phyloP scores from a whole-genome alignment of 2,329 filamentous ascomycete species.

The Shiraia bambusicola region DNA sequence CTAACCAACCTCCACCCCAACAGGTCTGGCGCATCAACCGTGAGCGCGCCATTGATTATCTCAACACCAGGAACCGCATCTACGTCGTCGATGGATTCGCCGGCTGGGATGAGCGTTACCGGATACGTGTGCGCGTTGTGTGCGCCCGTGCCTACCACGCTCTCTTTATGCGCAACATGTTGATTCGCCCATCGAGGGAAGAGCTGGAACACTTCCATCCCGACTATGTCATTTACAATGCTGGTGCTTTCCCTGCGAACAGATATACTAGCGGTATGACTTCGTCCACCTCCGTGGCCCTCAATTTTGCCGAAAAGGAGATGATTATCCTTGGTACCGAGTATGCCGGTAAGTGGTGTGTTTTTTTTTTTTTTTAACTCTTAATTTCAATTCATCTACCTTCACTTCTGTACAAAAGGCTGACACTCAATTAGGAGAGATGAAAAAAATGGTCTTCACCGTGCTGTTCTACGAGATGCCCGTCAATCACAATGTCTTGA shows the following conservation, averaged over 20 bases:
- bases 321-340: slow-evolving; percentile 99
- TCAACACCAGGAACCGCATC: slow-evolving; percentile 98
- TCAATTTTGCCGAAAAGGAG: slow-evolving; percentile 99
- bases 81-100: slow-evolving; percentile 97
- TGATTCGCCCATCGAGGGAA: slow-evolving; percentile 87
- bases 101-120: slow-evolving; percentile 98
- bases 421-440: no score
- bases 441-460: slow-evolving; percentile 99
- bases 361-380: slow-evolving; percentile 3
- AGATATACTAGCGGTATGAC: slow-evolving; percentile 98
- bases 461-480: slow-evolving; percentile 99
- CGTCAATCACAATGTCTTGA: slow-evolving; percentile 98
- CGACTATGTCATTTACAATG: slow-evolving; percentile 99
- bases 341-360: slow-evolving; percentile 79
- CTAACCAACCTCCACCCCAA: slow-evolving; percentile 4
- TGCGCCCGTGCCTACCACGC: slow-evolving; percentile 99
- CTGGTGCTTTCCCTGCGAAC: slow-evolving; percentile 97
- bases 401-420: slow-evolving; percentile 5
- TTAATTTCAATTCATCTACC: no score
- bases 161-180: slow-evolving; percentile 99
- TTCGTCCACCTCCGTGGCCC: slow-evolving; percentile 92
- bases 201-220: slow-evolving; percentile 98
- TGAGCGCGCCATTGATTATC: slow-evolving; percentile 96
- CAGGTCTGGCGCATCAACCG: slow-evolving; percentile 99
- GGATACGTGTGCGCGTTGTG: slow-evolving; percentile 95